Evolutionary conservation across 1,139 yeast species (phyloP).

Genomic region (Scheffersomyces cryptocercus): DNA sequence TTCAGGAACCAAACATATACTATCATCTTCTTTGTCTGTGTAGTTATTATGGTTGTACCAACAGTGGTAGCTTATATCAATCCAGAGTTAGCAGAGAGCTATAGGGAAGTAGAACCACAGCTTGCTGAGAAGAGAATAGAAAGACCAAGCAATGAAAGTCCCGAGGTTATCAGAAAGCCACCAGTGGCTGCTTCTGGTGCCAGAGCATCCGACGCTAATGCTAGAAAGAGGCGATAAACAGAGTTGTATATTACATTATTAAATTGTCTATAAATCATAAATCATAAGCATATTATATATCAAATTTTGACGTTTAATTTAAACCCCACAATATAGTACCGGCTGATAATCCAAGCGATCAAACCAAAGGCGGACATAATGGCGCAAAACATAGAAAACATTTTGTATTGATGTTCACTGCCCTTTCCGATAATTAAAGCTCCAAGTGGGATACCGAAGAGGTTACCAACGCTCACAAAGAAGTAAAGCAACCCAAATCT

Average conservation of each 20-base stretch:
- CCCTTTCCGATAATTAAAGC: slow-evolving; percentile 43
- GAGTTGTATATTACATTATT: not conserved
- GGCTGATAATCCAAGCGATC: slow-evolving; percentile 32
- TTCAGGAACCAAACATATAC: slow-evolving; percentile 41
- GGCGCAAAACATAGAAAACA: slow-evolving; percentile 40
- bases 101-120: slow-evolving; percentile 25
- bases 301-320: slow-evolving; percentile 33
- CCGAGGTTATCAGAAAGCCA: not conserved
- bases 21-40: slow-evolving; percentile 27
- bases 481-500: slow-evolving; percentile 42
- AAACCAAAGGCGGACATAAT: slow-evolving; percentile 29
- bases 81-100: slow-evolving; percentile 41
- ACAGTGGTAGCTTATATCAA: slow-evolving; percentile 28
- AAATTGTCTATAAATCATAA: not conserved
- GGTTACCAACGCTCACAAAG: slow-evolving; percentile 40
- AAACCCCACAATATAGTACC: slow-evolving; percentile 35
- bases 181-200: not conserved
- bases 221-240: slow-evolving; percentile 2
- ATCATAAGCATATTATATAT: slow-evolving; percentile 1
- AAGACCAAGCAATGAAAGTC: too few species aligned
- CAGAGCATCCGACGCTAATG: not conserved
- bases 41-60: slow-evolving; percentile 39
- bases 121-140: not conserved
- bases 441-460: slow-evolving; percentile 47
- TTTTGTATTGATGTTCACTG: slow-evolving; percentile 27